These are phyloP conservation scores for Termitomyces sp. DNA, from an alignment of 768 basidiomycete genomes.

Conservation along the genomic window DNA sequence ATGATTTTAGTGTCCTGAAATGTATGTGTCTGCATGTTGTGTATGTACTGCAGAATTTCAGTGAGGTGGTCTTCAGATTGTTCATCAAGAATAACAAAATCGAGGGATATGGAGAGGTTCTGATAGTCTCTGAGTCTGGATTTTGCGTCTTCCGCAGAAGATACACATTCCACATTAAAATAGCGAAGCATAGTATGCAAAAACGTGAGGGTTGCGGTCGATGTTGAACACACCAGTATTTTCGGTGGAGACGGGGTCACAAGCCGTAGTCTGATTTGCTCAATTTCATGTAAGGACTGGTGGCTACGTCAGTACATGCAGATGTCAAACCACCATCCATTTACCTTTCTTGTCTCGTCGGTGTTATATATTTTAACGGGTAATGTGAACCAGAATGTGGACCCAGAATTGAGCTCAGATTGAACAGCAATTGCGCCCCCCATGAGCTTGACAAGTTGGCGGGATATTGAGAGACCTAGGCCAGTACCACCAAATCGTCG, in stretches of 20 bases:
- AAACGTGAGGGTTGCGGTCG: constrained; percentile 49
- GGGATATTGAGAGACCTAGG: constrained; percentile 67
- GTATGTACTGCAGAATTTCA: constrained; percentile 46
- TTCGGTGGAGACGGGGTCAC: constrained; percentile 38
- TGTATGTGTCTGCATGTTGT: constrained; percentile 27
- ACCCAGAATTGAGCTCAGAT: constrained; percentile 58
- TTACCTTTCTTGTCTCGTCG: constrained; percentile 52
- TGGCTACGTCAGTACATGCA: neutral
- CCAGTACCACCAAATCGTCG: constrained; percentile 77
- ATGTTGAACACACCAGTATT: constrained; percentile 54
- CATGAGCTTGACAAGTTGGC: constrained; percentile 72
- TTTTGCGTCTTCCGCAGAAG: constrained; percentile 41
- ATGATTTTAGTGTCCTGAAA: constrained; percentile 57
- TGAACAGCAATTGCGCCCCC: constrained; percentile 67
- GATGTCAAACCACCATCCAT: neutral
- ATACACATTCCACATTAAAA: constrained; percentile 40
- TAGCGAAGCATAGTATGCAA: constrained; percentile 52
- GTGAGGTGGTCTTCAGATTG: constrained; percentile 56
- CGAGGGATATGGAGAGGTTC: constrained; percentile 31
- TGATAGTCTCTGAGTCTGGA: constrained; percentile 28
- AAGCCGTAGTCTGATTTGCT: constrained; percentile 40
- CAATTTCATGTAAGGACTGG: constrained; percentile 43
- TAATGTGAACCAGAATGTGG: constrained; percentile 70
- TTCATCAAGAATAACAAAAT: constrained; percentile 65
- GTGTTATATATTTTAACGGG: constrained; percentile 55